Conservation (phyloP, 768 basidiomycete genomes). For the Suillus bovinus region DNA sequence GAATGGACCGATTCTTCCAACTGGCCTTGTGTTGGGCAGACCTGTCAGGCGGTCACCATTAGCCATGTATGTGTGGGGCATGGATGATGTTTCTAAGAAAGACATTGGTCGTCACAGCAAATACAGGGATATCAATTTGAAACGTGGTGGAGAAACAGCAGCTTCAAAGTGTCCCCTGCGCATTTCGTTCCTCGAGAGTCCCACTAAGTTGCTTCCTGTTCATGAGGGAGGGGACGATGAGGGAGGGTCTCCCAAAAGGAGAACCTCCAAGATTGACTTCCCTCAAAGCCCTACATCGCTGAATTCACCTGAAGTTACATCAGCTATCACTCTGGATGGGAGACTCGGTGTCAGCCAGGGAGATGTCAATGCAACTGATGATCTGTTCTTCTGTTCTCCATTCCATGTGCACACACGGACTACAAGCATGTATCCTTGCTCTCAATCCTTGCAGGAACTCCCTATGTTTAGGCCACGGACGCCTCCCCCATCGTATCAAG, state of each 20-base stretch:
- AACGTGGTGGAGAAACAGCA: constrained; percentile 16
- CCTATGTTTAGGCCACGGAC: constrained; percentile 27
- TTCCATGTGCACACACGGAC: constrained; percentile 28
- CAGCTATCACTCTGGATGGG: constrained; percentile 7
- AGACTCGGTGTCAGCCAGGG: background rate
- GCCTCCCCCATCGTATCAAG: constrained; percentile 28
- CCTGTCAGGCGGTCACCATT: constrained; percentile 56
- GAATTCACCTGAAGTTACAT: constrained; percentile 1
- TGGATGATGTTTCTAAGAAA: constrained; percentile 36
- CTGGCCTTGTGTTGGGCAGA: constrained; percentile 47
- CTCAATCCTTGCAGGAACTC: constrained; percentile 14
- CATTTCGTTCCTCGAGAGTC: constrained; percentile 15
- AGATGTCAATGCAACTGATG: constrained; percentile 13
- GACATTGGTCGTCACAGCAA: constrained; percentile 10
- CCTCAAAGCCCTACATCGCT: constrained; percentile 15
- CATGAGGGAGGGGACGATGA: constrained; percentile 30
- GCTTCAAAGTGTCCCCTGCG: constrained; percentile 19
- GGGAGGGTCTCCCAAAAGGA: constrained; percentile 31
- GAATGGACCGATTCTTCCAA: constrained; percentile 27
- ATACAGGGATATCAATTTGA: constrained; percentile 20
- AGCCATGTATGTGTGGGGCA: constrained; percentile 38
- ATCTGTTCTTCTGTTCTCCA: constrained; percentile 26
- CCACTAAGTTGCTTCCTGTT: constrained; percentile 30
- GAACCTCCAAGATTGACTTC: constrained; percentile 21
- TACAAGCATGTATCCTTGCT: constrained; percentile 27